Evolutionary conservation across 148 eudicot genomes (phyloP), one percentile per base, ranked within the genome.

Genomic region (Silene latifolia): DNA sequence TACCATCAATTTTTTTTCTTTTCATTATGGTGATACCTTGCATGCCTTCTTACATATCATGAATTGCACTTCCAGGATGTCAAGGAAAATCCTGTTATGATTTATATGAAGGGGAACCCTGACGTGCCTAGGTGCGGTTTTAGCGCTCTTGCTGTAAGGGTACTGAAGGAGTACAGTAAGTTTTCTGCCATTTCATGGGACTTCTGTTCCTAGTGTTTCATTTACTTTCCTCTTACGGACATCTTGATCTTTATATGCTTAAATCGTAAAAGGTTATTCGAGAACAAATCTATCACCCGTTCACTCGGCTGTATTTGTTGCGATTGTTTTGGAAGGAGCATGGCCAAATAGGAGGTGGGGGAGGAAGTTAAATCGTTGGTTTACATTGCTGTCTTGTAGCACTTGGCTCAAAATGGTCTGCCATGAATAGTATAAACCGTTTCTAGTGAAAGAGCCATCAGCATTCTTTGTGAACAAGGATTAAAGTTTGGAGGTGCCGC

Each of bases 21-120:
- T n/a, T n/a, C n/a, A n/a, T n/a, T n/a, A n/a, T n/a, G n/a, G n/a
- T n/a, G n/a, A n/a, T n/a, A n/a, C n/a, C n/a, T n/a, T n/a, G n/a
- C n/a, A n/a, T n/a, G n/a, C n/a, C n/a, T 27, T 27, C 29, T 27
- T 27, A 27, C 29, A 27, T 27, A 27, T 27, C 29, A 27, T 27
- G 29, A 27, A 27, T 27, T 1, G 29, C 29, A 27, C 2, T 27
- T 27, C 29, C 60, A 95, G 99, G 99, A 95, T 89, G n/a, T n/a
- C n/a, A n/a, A n/a, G n/a, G n/a, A n/a, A n/a, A n/a, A n/a, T 75
- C 91, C 93, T 21, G 90, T 95, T 67, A 90, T 95, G 99, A 74
- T 95, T 65, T 95, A 95, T 81, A 95, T 95, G 89, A 95, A 95
- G 83, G 97, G 97, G 78, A 83, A 85, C 62, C 99, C 97, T 64